These are phyloP conservation scores for Coelastrella sp. DNA, from an alignment of 139 green algal species.

Conservation along the genomic window DNA sequence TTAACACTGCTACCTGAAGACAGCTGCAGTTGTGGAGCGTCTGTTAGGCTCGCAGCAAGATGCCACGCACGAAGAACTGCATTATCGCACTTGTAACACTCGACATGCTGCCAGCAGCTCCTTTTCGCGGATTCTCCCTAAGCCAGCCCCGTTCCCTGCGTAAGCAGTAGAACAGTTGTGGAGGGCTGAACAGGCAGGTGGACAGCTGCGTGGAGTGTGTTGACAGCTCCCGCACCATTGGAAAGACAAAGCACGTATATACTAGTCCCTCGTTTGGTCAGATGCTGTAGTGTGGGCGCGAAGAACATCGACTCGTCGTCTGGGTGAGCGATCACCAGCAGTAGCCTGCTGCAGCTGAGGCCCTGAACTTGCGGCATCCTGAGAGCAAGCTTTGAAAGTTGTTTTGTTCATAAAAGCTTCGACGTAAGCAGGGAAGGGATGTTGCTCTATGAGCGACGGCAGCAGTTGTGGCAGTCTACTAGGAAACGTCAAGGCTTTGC, in stretches of 20 bases:
- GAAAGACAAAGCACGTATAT: constrained; percentile 67
- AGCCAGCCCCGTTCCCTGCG: constrained; percentile 64
- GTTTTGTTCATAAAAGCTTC: too few species aligned
- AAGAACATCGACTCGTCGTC: constrained; percentile 81
- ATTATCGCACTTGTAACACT: constrained; percentile 46
- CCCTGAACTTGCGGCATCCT: neutral
- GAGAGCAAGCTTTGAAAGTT: neutral
- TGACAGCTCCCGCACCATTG: constrained; percentile 35
- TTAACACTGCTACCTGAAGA: too few species aligned
- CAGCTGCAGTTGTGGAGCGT: too few species aligned
- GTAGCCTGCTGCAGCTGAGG: neutral
- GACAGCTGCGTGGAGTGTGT: neutral
- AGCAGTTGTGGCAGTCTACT: too few species aligned
- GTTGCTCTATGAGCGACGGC: too few species aligned
- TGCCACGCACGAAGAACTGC: too few species aligned
- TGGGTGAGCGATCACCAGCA: constrained; percentile 71
- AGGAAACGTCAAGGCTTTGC: too few species aligned
- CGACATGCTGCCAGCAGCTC: constrained; percentile 60
- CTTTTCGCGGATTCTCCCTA: constrained; percentile 48
- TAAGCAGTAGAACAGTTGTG: neutral
- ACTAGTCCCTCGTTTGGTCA: neutral
- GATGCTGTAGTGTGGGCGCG: constrained; percentile 30
- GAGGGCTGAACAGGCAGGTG: neutral
- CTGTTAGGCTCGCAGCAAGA: too few species aligned
- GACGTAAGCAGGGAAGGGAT: too few species aligned